Conservation (phyloP, 1,284 basidiomycete genomes). For the Naganishia cerealis region DNA sequence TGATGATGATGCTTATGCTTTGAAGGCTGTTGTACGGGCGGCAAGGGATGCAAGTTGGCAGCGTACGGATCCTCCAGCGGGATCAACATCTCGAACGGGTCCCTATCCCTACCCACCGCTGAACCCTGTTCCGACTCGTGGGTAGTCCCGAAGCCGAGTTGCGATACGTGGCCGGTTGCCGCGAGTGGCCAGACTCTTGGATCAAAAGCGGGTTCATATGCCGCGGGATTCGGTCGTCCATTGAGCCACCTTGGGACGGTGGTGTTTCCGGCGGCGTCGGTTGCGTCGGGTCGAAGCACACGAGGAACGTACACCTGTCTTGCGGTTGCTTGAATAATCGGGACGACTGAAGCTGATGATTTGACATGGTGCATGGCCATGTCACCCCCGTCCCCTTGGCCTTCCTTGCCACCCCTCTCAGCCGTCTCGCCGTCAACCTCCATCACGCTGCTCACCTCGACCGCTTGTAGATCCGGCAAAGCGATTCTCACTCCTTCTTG, state of each 20-base stretch:
- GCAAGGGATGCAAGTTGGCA: constrained; percentile 26
- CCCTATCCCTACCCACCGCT: background rate
- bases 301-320: constrained; percentile 12
- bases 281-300: background rate
- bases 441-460: background rate
- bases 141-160: constrained; percentile 9
- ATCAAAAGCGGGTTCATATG: constrained; percentile 16
- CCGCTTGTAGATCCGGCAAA: constrained; percentile 12
- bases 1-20: constrained; percentile 30
- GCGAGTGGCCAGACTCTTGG: constrained; percentile 1
- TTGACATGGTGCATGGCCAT: background rate
- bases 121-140: background rate
- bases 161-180: background rate
- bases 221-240: constrained; percentile 12
- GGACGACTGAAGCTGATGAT: constrained; percentile 7
- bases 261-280: background rate
- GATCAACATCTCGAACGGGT: constrained; percentile 18
- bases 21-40: constrained; percentile 7
- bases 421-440: background rate
- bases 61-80: constrained; percentile 30
- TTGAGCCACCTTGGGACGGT: constrained; percentile 17
- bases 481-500: constrained; percentile 18
- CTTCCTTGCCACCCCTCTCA: background rate
- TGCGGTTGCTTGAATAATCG: constrained; percentile 8
- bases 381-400: background rate